These are phyloP conservation scores for Aegilops bicornis DNA, from an alignment of 176 grass and related monocot species.

Conservation along the genomic window DNA sequence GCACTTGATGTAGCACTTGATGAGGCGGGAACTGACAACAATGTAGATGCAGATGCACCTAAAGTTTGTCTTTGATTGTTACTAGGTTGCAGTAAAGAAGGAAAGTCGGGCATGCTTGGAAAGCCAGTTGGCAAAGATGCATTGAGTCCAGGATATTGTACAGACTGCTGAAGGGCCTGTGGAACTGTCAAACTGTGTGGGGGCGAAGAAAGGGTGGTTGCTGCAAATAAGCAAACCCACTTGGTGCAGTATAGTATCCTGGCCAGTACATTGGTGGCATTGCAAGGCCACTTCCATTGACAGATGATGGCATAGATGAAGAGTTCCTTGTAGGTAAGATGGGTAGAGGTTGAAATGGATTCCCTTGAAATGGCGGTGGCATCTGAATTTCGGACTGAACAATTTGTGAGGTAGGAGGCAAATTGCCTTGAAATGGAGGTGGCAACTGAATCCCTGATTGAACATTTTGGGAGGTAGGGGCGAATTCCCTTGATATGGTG, in stretches of 20 bases:
- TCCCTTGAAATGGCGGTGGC: slow-evolving; percentile 42
- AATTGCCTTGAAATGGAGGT: slow-evolving; percentile 61
- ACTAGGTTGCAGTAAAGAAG: slow-evolving; percentile 61
- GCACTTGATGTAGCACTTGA: slow-evolving; percentile 42
- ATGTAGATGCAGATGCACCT: slow-evolving; percentile 29
- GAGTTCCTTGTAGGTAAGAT: slow-evolving; percentile 63
- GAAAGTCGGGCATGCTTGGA: slow-evolving; percentile 71
- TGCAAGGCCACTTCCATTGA: slow-evolving; percentile 54
- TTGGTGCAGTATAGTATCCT: slow-evolving; percentile 51
- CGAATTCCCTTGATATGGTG: slow-evolving; percentile 66
- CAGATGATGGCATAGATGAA: slow-evolving; percentile 46
- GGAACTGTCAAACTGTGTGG: slow-evolving; percentile 55
- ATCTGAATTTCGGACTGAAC: slow-evolving; percentile 26
- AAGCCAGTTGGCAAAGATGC: slow-evolving; percentile 49
- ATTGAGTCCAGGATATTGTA: slow-evolving; percentile 63
- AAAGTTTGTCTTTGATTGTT: slow-evolving; percentile 42
- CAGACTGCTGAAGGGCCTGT: slow-evolving; percentile 45
- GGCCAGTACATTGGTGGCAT: slow-evolving; percentile 87
- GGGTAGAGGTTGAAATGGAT: slow-evolving; percentile 64
- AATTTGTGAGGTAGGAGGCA: slow-evolving; percentile 40
- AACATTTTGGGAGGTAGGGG: slow-evolving; percentile 32
- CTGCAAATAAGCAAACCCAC: slow-evolving; percentile 64
- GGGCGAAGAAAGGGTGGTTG: slow-evolving; percentile 49
- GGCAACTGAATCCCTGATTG: slow-evolving; percentile 33
- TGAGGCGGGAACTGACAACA: slow-evolving; percentile 32